Conservation (phyloP, 2,329 filamentous ascomycete genomes). For the Fusarium ramigenum region DNA sequence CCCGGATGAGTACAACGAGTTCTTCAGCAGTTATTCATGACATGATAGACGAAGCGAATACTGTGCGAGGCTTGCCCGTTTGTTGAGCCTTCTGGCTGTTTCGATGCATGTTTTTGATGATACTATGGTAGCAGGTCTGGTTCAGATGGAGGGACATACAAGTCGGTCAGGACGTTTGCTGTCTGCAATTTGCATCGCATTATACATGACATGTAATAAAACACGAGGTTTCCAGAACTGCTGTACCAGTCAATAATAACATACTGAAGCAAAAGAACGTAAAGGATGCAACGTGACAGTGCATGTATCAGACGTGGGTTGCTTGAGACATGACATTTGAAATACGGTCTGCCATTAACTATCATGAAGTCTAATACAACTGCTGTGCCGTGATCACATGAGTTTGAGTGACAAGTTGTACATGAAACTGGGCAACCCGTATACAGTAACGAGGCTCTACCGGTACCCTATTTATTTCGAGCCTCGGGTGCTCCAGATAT, state of each 20-base stretch:
- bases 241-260: conserved; percentile 31
- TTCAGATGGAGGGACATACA: conserved; percentile 29
- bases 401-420: background rate
- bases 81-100: background rate
- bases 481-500: background rate
- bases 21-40: conserved; percentile 1
- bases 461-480: background rate
- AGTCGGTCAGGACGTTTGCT: conserved; percentile 17
- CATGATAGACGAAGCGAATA: background rate
- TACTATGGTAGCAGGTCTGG: conserved; percentile 13
- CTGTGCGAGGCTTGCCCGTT: conserved; percentile 1
- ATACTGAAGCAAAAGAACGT: background rate
- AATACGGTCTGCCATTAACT: background rate
- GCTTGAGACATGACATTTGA: background rate
- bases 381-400: background rate
- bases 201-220: conserved; percentile 36
- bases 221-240: conserved; percentile 32
- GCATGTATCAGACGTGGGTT: background rate
- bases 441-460: background rate
- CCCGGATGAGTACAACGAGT: conserved; percentile 4
- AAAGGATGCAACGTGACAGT: background rate
- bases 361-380: background rate
- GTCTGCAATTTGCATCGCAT: conserved; percentile 34
- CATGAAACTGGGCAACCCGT: background rate
- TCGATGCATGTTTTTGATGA: conserved; percentile 8